Conservation (phyloP, 148 eudicot species). For the Camellia japonica region DNA sequence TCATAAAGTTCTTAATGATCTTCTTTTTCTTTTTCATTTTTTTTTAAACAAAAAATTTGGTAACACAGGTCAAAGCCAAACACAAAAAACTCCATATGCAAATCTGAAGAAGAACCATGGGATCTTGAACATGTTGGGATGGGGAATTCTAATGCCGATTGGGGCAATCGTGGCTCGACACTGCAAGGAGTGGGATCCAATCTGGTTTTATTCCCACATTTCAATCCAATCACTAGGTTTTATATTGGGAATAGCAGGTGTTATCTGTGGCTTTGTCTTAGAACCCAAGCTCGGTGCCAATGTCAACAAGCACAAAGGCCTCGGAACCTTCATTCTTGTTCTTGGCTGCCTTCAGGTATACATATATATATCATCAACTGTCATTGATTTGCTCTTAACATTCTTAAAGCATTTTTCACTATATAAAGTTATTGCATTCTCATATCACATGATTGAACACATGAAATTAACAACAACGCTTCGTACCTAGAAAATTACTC, state of each 20-base stretch:
- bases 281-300: constrained; percentile 34
- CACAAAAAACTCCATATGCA: constrained; percentile 34
- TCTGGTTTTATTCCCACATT: constrained; percentile 77
- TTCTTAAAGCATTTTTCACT: background rate
- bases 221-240: constrained; percentile 53
- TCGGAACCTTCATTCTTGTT: constrained; percentile 59
- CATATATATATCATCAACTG: too few relatives aligned
- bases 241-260: constrained; percentile 57
- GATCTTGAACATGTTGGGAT: constrained; percentile 67
- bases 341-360: constrained; percentile 74
- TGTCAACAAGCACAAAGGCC: constrained; percentile 50
- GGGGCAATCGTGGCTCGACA: constrained; percentile 71
- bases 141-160: constrained; percentile 75
- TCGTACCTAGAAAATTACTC: too few relatives aligned
- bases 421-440: background rate
- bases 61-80: constrained; percentile 49
- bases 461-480: too few relatives aligned
- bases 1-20: background rate
- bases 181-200: constrained; percentile 66
- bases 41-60: background rate
- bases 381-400: too few relatives aligned
- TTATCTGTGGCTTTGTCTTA: constrained; percentile 59
- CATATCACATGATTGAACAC: too few relatives aligned
- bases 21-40: background rate
- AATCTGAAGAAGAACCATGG: constrained; percentile 61